phyloP scores from a whole-genome alignment of 129 eudicot genomes.

The Saussurea involucrata region DNA sequence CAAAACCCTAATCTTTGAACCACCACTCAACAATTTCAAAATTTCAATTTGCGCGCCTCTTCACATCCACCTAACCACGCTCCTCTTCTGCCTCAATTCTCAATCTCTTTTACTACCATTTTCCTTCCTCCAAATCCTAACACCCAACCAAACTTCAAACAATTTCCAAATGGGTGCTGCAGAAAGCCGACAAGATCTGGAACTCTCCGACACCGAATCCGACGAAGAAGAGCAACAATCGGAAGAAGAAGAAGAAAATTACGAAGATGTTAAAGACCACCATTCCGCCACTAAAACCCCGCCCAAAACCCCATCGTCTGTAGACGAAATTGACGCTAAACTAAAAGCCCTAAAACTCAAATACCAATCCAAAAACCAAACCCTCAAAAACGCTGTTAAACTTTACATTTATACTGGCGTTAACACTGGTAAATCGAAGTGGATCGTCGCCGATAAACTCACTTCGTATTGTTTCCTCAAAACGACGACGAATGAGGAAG shows the following conservation, averaged over 20 bases:
- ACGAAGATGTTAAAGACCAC: conserved; percentile 34
- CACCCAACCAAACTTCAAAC: background rate
- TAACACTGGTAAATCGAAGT: conserved; percentile 48
- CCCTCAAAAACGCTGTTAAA: conserved; percentile 42
- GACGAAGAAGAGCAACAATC: conserved; percentile 29
- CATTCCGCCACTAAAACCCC: conserved; percentile 35
- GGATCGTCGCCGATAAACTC: conserved; percentile 51
- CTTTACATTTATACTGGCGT: conserved; percentile 64
- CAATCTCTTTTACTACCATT: background rate
- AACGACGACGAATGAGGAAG: conserved; percentile 22
- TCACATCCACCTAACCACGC: conserved; percentile 18
- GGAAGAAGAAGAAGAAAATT: conserved; percentile 27
- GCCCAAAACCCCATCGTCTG: conserved; percentile 61
- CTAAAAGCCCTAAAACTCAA: conserved; percentile 73
- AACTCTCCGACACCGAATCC: conserved; percentile 61
- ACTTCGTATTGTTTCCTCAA: conserved; percentile 46
- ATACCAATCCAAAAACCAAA: conserved; percentile 32
- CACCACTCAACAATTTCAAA: conserved; percentile 20
- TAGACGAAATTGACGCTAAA: conserved; percentile 67
- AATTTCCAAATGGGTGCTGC: conserved; percentile 49
- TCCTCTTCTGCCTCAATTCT: conserved; percentile 19
- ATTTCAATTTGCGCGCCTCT: conserved; percentile 45
- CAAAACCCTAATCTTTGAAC: conserved; percentile 19
- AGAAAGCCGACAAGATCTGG: conserved; percentile 66
- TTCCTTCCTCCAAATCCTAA: background rate